These are phyloP conservation scores for Euphorbia neoarborescens DNA, from an alignment of 441 rosid genomes.

Conservation along the genomic window DNA sequence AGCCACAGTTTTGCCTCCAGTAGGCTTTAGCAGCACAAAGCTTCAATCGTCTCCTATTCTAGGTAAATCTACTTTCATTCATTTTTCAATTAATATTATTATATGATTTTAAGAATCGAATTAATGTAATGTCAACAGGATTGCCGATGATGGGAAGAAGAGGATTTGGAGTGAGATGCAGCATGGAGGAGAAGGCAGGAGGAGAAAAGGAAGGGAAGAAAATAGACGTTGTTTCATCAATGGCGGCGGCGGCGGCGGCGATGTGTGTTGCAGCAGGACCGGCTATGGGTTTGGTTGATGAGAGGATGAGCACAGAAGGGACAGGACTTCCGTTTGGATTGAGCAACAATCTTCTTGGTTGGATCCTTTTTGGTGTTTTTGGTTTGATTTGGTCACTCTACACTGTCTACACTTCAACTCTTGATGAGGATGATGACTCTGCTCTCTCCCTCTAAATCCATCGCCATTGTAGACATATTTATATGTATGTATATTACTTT, in stretches of 20 bases:
- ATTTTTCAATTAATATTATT: neutral
- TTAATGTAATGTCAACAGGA: neutral
- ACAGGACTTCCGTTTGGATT: conserved; percentile 78
- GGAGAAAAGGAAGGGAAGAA: neutral
- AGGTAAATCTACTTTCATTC: neutral
- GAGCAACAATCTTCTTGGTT: conserved; percentile 86
- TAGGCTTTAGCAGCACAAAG: conserved; percentile 3
- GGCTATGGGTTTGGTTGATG: conserved; percentile 75
- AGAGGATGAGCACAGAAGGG: conserved; percentile 79
- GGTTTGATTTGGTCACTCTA: conserved; percentile 76
- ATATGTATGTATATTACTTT: no score
- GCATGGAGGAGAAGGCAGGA: conserved; percentile 12
- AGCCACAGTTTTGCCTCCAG: conserved; percentile 5
- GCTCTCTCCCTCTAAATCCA: conserved; percentile 57
- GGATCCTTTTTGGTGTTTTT: conserved; percentile 82
- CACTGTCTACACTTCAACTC: conserved; percentile 49
- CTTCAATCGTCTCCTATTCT: conserved; percentile 6
- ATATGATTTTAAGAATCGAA: neutral
- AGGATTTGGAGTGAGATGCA: conserved; percentile 9
- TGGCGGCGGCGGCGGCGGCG: conserved; percentile 2
- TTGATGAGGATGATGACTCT: conserved; percentile 80
- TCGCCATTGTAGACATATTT: no score
- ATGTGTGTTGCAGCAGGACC: conserved; percentile 41
- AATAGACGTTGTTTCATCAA: neutral
- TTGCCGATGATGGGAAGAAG: conserved; percentile 9